Evolutionary conservation across 179 eudicot genomes (phyloP), one percentile per base, ranked within the genome.

Genomic region (Beta macrorhiza): DNA sequence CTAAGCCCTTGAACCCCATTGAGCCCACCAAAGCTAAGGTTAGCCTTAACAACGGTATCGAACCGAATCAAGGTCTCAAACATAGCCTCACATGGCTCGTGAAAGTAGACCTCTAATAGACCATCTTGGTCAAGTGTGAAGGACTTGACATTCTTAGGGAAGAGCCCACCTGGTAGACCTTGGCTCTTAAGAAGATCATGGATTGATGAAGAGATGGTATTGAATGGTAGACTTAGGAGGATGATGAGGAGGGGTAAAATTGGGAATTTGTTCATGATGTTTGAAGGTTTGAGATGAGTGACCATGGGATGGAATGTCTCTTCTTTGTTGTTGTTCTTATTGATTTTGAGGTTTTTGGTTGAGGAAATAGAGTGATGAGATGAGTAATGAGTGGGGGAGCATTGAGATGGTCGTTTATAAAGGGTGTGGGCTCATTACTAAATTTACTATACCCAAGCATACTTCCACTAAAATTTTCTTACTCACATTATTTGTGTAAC

Each of bases 81-180:
- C 76, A 10, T 84, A 3, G 92, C 89, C 25, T 88, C 74, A 62
- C 95, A 91, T 8, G 95, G 93, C 61, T 75, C 22, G 0, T 86
- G 86, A 68, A 89, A 77, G 62, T 45, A 74, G 19, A 92, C 91
- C 75, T 90, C 88, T 5, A 92, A 82, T 10, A 81, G 73, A 1
- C 87, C 92, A 64, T 88, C 25, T 49, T 75, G 75, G 16, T 82
- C 81, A 5, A 90, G 82, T 9, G 68, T 83, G 65, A 78, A 92
- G 4, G 88, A 83, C 69, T 86, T 81, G 0, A 89, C 89, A 29
- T 86, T 88, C 37, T 8, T 81, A 0, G 95, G 95, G 80, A 92
- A 90, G 0, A 90, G 84, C 4, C 95, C 93, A 0, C 89, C 87
- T 0, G 95, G 95, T 0, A 92, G 79, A 4, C 93, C 95, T 32